phyloP scores from a whole-genome alignment of 768 basidiomycete genomes.

The Sutorius australiensis region DNA sequence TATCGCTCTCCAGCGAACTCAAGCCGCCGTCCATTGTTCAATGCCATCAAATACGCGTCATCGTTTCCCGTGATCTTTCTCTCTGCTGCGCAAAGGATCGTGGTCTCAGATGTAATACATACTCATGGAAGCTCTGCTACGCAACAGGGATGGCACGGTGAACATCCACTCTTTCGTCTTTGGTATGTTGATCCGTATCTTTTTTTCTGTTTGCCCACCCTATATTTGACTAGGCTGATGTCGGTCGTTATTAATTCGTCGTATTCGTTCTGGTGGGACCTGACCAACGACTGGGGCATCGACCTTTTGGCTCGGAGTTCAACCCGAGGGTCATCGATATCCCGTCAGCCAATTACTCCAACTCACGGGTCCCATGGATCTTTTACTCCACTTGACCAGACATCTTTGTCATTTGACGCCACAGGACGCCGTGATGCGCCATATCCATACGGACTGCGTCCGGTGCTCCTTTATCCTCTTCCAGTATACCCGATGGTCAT shows the following conservation, averaged over 20 bases:
- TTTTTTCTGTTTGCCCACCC: neutral
- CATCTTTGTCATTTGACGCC: conserved; percentile 18
- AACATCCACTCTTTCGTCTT: conserved; percentile 74
- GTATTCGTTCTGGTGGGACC: conserved; percentile 99
- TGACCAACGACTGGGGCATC: conserved; percentile 97
- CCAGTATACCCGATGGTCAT: conserved; percentile 81
- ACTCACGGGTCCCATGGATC: conserved; percentile 14
- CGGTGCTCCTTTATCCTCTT: conserved; percentile 73
- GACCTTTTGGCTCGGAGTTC: conserved; percentile 53
- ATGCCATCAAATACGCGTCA: conserved; percentile 94
- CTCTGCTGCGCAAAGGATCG: conserved; percentile 82
- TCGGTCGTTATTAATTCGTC: conserved; percentile 83
- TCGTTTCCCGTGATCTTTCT: conserved; percentile 95
- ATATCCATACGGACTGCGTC: conserved; percentile 72
- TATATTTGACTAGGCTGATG: conserved; percentile 57
- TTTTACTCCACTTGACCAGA: neutral
- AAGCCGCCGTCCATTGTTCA: conserved; percentile 73
- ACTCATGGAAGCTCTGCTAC: conserved; percentile 43
- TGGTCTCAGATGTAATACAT: conserved; percentile 55
- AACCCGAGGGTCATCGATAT: conserved; percentile 34
- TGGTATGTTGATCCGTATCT: conserved; percentile 53
- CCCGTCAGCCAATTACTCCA: conserved; percentile 38
- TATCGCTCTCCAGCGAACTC: conserved; percentile 60
- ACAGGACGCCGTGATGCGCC: conserved; percentile 13
- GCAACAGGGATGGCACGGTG: conserved; percentile 62